These are phyloP conservation scores for Pontederia paniculata DNA, from an alignment of 176 grass and related monocot genomes.

Conservation along the genomic window DNA sequence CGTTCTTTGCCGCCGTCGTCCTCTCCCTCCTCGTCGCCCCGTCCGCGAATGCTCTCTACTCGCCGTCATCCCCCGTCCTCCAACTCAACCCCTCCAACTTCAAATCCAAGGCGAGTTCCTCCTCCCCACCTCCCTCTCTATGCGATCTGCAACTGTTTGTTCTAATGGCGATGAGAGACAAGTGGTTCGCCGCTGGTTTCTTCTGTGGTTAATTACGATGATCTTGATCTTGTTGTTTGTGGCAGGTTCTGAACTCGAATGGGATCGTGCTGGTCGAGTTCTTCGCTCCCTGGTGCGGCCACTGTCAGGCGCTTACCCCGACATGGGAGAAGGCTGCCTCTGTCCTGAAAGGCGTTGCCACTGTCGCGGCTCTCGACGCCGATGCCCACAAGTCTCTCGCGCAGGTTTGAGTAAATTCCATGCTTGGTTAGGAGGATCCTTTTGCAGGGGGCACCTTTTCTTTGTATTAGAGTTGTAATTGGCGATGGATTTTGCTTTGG, in stretches of 20 bases:
- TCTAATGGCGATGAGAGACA: neutral
- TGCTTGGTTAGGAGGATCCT: neutral
- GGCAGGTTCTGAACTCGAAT: constrained; percentile 80
- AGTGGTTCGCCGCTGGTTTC: neutral
- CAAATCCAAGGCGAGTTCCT: constrained; percentile 73
- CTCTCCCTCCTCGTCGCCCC: constrained; percentile 27
- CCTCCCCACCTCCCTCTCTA: constrained; percentile 21
- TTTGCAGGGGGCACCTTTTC: no score
- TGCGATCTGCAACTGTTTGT: neutral
- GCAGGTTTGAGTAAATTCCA: constrained; percentile 36
- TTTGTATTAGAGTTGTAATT: no score
- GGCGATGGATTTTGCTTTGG: no score
- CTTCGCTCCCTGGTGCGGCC: constrained; percentile 95
- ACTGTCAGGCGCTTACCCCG: constrained; percentile 90
- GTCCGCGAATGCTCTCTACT: constrained; percentile 59
- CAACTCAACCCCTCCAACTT: constrained; percentile 89
- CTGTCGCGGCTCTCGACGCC: constrained; percentile 71
- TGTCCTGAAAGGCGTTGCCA: constrained; percentile 86
- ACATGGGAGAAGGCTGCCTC: constrained; percentile 79
- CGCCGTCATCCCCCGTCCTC: constrained; percentile 71
- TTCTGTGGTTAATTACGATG: neutral
- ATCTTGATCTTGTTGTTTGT: neutral
- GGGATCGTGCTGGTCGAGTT: constrained; percentile 95
- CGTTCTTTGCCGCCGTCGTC: constrained; percentile 19
- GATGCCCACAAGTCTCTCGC: constrained; percentile 79